Conservation (phyloP, 1,139 yeast genomes). For the Scheffersomyces titani region DNA sequence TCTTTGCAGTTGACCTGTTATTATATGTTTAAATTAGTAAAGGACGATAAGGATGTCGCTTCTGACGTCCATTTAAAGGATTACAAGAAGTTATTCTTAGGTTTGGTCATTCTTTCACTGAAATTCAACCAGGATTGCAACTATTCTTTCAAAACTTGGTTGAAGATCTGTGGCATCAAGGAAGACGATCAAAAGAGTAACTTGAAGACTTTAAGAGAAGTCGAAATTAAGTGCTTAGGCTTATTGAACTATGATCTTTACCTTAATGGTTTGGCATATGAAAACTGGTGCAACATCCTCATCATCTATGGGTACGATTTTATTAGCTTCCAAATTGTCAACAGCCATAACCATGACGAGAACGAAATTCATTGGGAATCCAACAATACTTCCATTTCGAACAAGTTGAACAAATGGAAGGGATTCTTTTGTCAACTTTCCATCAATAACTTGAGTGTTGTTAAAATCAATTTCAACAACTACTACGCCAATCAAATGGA, state of each 20-base stretch:
- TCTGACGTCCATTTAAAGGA: slow-evolving; percentile 31
- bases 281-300: slow-evolving; percentile 54
- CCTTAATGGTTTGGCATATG: slow-evolving; percentile 51
- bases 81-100: slow-evolving; percentile 67
- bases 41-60: slow-evolving; percentile 10
- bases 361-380: slow-evolving; percentile 35
- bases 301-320: slow-evolving; percentile 49
- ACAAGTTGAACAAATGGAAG: slow-evolving; percentile 34
- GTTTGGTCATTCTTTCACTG: slow-evolving; percentile 66
- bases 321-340: slow-evolving; percentile 22
- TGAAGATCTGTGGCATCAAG: slow-evolving; percentile 66
- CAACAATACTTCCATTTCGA: slow-evolving; percentile 18
- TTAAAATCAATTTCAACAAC: slow-evolving; percentile 28
- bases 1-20: slow-evolving; percentile 67
- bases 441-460: slow-evolving; percentile 16
- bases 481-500: slow-evolving; percentile 38
- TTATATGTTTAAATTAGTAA: slow-evolving; percentile 54
- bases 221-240: slow-evolving; percentile 58
- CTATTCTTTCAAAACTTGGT: slow-evolving; percentile 73
- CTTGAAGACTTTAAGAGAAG: slow-evolving; percentile 45
- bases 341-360: slow-evolving; percentile 8
- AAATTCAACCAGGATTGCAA: slow-evolving; percentile 76
- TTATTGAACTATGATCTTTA: slow-evolving; percentile 58
- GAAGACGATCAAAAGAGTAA: slow-evolving; percentile 19
- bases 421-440: slow-evolving; percentile 24